These are phyloP conservation scores for Perkinsus olseni DNA, from an alignment of 169 alveolate species.

Conservation along the genomic window DNA sequence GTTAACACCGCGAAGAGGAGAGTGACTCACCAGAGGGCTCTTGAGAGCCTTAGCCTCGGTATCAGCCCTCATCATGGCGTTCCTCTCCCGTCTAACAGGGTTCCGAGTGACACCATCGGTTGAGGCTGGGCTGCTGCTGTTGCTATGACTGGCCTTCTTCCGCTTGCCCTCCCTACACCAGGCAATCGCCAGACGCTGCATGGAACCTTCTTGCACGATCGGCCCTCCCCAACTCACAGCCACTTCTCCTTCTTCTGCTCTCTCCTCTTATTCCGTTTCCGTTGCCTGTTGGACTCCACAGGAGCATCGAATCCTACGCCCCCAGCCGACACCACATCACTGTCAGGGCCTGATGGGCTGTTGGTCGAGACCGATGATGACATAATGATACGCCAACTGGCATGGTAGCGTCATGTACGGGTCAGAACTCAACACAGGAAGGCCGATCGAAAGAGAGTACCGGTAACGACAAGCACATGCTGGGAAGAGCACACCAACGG, in stretches of 20 bases:
- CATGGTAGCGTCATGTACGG: too few species aligned
- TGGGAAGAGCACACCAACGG: too few species aligned
- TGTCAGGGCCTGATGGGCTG: not conserved
- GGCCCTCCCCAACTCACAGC: not conserved
- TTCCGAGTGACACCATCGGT: not conserved
- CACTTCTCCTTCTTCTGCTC: conserved; percentile 1
- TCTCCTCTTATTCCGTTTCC: not conserved
- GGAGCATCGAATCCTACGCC: not conserved
- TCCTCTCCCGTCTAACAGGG: not conserved
- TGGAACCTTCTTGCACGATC: too few species aligned
- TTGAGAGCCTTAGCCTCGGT: not conserved
- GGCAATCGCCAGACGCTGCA: not conserved
- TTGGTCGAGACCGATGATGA: not conserved
- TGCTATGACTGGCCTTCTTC: not conserved
- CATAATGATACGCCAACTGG: too few species aligned
- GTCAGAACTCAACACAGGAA: too few species aligned
- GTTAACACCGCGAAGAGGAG: too few species aligned
- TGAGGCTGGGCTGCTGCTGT: not conserved
- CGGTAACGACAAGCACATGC: too few species aligned
- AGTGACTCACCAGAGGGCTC: not conserved
- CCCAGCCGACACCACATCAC: not conserved
- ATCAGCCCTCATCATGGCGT: not conserved
- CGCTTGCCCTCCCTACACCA: not conserved
- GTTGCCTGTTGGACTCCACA: not conserved
- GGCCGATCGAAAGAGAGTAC: too few species aligned